Conservation (phyloP, 805 yeast species). For the Tetrapisispora nanseiensis region DNA sequence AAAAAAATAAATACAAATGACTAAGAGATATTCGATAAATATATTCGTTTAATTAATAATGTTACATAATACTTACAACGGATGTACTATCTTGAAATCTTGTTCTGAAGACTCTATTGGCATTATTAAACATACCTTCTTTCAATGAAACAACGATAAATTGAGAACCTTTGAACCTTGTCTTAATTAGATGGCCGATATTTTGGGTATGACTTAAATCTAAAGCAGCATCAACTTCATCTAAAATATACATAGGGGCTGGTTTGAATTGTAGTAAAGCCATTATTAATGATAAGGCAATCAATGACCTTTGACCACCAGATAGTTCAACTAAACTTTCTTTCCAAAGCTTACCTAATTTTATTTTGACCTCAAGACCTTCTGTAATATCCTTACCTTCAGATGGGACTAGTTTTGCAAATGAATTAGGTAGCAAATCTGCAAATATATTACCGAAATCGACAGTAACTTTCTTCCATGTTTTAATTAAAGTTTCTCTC, state of each 20-base stretch:
- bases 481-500: slow-evolving; percentile 66
- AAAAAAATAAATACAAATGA: no score
- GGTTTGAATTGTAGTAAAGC: slow-evolving; percentile 91
- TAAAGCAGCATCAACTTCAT: slow-evolving; percentile 97
- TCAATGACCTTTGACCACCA: slow-evolving; percentile 94
- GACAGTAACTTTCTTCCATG: slow-evolving; percentile 76
- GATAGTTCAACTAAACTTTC: slow-evolving; percentile 89
- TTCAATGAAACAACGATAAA: slow-evolving; percentile 93
- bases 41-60: neutral
- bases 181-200: slow-evolving; percentile 91
- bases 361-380: slow-evolving; percentile 85
- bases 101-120: slow-evolving; percentile 86
- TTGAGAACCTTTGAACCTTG: slow-evolving; percentile 90
- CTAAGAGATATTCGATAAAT: neutral
- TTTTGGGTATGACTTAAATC: slow-evolving; percentile 96
- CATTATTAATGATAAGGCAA: slow-evolving; percentile 85
- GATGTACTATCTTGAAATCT: slow-evolving; percentile 96
- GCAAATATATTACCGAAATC: slow-evolving; percentile 89
- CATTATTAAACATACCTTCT: slow-evolving; percentile 97
- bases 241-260: slow-evolving; percentile 96
- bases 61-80: slow-evolving; percentile 63
- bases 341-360: slow-evolving; percentile 89
- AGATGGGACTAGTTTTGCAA: slow-evolving; percentile 77
- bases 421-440: slow-evolving; percentile 80
- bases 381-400: slow-evolving; percentile 76